These are phyloP conservation scores for Bauhinia variegata DNA, from an alignment of 306 rosid genomes.

Conservation along the genomic window DNA sequence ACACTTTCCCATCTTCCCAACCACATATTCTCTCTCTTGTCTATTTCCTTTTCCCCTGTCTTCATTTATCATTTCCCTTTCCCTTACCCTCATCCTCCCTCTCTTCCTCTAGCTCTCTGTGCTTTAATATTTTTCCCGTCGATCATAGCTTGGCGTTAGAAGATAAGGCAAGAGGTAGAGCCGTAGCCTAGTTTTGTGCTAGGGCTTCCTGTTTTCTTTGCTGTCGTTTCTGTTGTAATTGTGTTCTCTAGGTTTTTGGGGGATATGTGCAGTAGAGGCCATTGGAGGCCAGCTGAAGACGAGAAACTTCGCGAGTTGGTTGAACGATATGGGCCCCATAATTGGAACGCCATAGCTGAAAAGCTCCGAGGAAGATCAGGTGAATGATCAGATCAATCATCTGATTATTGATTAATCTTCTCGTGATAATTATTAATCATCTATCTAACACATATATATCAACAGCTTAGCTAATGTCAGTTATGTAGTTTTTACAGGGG, in stretches of 20 bases:
- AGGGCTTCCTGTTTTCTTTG: slow-evolving; percentile 34
- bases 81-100: slow-evolving; percentile 5
- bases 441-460: not conserved
- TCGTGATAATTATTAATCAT: slow-evolving; percentile 1
- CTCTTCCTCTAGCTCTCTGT: not conserved
- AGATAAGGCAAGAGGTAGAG: too few species aligned
- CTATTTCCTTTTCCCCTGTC: slow-evolving; percentile 40
- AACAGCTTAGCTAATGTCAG: not conserved
- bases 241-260: not conserved
- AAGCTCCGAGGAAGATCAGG: slow-evolving; percentile 97
- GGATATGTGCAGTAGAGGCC: slow-evolving; percentile 91
- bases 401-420: slow-evolving; percentile 5
- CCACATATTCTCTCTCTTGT: slow-evolving; percentile 52
- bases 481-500: not conserved
- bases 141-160: not conserved
- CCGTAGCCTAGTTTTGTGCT: too few species aligned
- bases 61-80: slow-evolving; percentile 40
- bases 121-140: not conserved
- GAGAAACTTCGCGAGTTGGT: slow-evolving; percentile 86
- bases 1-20: slow-evolving; percentile 65
- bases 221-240: not conserved
- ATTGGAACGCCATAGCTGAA: slow-evolving; percentile 98
- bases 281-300: slow-evolving; percentile 97
- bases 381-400: slow-evolving; percentile 18
- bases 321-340: slow-evolving; percentile 91